Conservation (phyloP, 2,329 filamentous ascomycete species). For the Didymella exigua region DNA sequence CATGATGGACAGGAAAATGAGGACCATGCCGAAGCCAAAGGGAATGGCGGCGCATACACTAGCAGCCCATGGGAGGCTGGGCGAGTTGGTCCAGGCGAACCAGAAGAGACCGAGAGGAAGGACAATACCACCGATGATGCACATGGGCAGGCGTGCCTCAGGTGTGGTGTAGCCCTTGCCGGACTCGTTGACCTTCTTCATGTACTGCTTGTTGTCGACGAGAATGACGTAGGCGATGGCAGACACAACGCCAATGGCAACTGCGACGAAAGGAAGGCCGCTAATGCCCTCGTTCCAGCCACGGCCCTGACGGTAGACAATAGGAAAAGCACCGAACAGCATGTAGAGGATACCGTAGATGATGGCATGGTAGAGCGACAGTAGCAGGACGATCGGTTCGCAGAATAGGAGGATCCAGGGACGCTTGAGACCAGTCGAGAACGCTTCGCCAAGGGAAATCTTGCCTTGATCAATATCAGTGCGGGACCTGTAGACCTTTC, state of each 20-base stretch:
- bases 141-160: conserved; percentile 68
- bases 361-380: conserved; percentile 66
- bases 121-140: conserved; percentile 65
- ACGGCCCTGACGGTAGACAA: conserved; percentile 64
- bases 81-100: conserved; percentile 54
- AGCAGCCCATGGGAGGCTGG: conserved; percentile 62
- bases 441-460: conserved; percentile 54
- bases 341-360: conserved; percentile 58
- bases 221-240: conserved; percentile 60
- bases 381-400: conserved; percentile 71
- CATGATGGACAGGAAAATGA: conserved; percentile 65
- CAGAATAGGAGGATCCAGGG: conserved; percentile 73
- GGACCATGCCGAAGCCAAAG: conserved; percentile 65
- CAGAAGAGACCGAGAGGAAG: conserved; percentile 60
- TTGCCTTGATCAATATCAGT: conserved; percentile 51
- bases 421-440: conserved; percentile 64
- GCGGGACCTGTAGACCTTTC: conserved; percentile 61
- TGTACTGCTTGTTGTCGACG: conserved; percentile 46
- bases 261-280: conserved; percentile 65
- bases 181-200: conserved; percentile 51
- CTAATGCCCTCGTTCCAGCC: conserved; percentile 47
- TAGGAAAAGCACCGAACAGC: conserved; percentile 57
- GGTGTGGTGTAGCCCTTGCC: conserved; percentile 65
- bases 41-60: conserved; percentile 58
- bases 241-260: conserved; percentile 68